These are phyloP conservation scores for Chaetomium cochliodes DNA, from an alignment of 495 filamentous ascomycete species.

Conservation along the genomic window DNA sequence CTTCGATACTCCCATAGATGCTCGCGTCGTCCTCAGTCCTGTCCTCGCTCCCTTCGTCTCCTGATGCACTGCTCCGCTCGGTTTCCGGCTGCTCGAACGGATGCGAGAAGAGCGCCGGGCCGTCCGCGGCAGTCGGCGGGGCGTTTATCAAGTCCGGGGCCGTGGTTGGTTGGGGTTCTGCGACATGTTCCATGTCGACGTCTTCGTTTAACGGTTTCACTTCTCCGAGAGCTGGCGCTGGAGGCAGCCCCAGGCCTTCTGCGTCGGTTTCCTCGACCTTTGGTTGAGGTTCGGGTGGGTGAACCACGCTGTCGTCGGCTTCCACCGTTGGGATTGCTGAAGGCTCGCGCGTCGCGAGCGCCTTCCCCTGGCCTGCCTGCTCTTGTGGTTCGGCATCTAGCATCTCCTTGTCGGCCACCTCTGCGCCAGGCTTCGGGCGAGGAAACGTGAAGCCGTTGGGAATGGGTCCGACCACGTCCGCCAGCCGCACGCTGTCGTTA, in stretches of 20 bases:
- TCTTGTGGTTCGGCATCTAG: conserved; percentile 7
- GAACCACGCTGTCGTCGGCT: conserved; percentile 28
- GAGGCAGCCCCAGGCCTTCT: conserved; percentile 33
- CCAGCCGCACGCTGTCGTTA: conserved; percentile 34
- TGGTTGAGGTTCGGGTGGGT: conserved; percentile 32
- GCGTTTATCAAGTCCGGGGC: conserved; percentile 30
- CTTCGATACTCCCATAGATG: conserved; percentile 51
- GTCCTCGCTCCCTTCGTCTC: conserved; percentile 47
- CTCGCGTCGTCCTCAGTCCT: conserved; percentile 63
- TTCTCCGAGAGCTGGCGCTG: conserved; percentile 33
- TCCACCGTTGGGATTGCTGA: conserved; percentile 33
- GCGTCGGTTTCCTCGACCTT: conserved; percentile 46
- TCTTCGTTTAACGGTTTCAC: conserved; percentile 30
- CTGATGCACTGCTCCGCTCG: conserved; percentile 22
- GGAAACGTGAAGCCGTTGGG: conserved; percentile 32
- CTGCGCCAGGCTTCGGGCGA: conserved; percentile 18
- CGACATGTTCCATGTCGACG: conserved; percentile 47
- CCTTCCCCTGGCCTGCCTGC: conserved; percentile 22
- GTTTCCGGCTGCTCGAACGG: conserved; percentile 24
- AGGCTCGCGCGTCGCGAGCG: conserved; percentile 28
- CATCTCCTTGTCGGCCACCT: conserved; percentile 1
- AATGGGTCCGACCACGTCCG: conserved; percentile 35
- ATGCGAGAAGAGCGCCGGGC: conserved; percentile 18
- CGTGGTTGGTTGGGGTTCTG: conserved; percentile 42
- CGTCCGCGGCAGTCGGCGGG: conserved; percentile 8